Base-by-base conservation (phyloP, 1,284 basidiomycete species). In the Moesziomyces parantarcticus region DNA sequence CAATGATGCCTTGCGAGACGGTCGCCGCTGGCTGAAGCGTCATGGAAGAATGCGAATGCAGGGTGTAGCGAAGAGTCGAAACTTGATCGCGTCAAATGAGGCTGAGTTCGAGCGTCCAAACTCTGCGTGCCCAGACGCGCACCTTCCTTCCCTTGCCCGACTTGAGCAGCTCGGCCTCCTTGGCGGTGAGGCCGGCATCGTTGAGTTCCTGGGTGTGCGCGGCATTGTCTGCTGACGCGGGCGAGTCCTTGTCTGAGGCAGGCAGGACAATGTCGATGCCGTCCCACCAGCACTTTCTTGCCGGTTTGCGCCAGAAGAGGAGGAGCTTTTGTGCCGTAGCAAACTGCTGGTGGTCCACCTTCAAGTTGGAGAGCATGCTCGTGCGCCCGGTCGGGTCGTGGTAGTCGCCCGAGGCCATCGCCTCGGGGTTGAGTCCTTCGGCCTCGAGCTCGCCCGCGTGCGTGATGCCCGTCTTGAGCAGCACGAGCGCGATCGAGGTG, bases 231-330 rank as follows among this genome's bases (percentile, higher is more conserved):
- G 58, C 41, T 22, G 63, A 39, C 9, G 55, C 32, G 21, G 54
- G 26, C 40, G 51, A 57, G 13, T 53, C 47, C 23, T 48, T 48
- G 36, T 66, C 45, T 0, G 57, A 36, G 5, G 42, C 43, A 22
- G 83, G 81, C n/a, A 97, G 84, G 55, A 95, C 91, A 39, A 98
- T 89, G 76, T 98, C 94, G 50, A 95, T 88, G 18, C 95, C 95
- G 81, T 99, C 97, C 96, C 96, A 99, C 96, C 96, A 99, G 86
- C 97, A 99, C 86, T 99, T 99, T 54, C 96, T 89, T 18, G 96
- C 96, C 32, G 96, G 96, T 85, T 99, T 99, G 83, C 96, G 88
- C 96, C 96, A 99, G 87, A 99, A 99, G 48, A 99, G 86, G 41
- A 99, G 86, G 43, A 99, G 87, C 86, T 99, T 99, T 85, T 99